Base-by-base conservation (phyloP, 495 filamentous ascomycete species). In the Hypoxylon fragiforme region DNA sequence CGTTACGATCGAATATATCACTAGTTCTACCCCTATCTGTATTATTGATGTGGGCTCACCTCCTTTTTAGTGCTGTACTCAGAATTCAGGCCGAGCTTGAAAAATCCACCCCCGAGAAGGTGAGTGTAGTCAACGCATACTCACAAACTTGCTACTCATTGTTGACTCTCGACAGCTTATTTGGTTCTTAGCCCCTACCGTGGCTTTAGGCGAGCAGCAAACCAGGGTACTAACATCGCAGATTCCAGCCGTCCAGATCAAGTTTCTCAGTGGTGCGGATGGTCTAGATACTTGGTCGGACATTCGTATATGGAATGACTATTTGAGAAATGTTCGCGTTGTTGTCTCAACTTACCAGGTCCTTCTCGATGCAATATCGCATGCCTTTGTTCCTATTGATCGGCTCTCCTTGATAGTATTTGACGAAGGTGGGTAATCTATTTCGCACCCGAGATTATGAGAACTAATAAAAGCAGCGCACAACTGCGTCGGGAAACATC, bases 161-260 rank as follows among this genome's bases (percentile, higher is more conserved):
- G n/a, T 50, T 70, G 6, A 71, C 58, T 26, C 36, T 7, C 8
- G 12, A 30, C 41, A 95, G 89, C 60, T 91, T 26, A 75, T 90
- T 7, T 97, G 92, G 92, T 94, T 97, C 66, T 70, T 95, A 40
- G 83, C 84, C 0, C 91, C 91, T 3, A 94, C 87, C 4, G 84
- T 94, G 7, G 78, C 81, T 3, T 72, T 97, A 2, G 86, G 86
- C 50, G 48, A 72, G 0, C 92, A 97, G 65, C 92, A 97, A 64
- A 73, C 78, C 51, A 64, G 75, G 13, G 83, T 86, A 4, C 74
- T 97, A 21, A 65, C 71, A 18, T 63, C 65, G 1, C 80, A 90
- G 28, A 77, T 94, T 3, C 81, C 84, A 0, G 77, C 79, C 0
- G 81, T 84, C 16, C 81, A 84, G 48, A 79, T 81, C 15, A 79